A percentile compares a stretch with the other conserved stretches of the same genome.
Evolutionary conservation across 129 eudicot species (phyloP).

Genomic region (Flaveria sonorensis): DNA sequence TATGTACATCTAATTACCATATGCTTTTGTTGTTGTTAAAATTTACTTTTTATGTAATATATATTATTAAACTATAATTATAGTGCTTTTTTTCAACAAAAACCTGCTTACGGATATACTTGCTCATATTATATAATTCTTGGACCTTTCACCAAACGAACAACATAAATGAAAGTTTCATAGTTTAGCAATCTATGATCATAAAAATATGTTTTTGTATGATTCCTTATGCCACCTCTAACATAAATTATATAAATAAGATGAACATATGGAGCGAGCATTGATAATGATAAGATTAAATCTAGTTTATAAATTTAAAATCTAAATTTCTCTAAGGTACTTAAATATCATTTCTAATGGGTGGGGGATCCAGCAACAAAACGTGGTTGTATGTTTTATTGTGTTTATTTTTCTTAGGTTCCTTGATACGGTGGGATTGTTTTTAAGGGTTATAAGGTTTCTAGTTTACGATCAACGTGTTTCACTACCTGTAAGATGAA

Average conservation of each 20-base stretch:
- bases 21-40: neutral
- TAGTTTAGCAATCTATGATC: neutral
- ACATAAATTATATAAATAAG: neutral
- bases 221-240: neutral
- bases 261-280: neutral
- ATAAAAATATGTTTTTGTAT: neutral
- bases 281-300: neutral
- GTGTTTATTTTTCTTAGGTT: neutral
- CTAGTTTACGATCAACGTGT: neutral
- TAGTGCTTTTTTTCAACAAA: slow-evolving; percentile 1
- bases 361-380: neutral
- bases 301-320: neutral
- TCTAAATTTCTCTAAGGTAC: neutral
- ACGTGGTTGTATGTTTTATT: neutral
- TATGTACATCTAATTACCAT: neutral
- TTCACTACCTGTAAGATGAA: neutral
- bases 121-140: neutral
- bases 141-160: neutral
- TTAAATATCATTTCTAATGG: neutral
- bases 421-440: neutral
- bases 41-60: neutral
- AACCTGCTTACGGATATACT: neutral
- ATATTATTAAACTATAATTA: neutral
- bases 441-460: neutral
- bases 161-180: neutral